Conservation (phyloP, 2,329 filamentous ascomycete genomes). For the Fusarium fracticaudum region DNA sequence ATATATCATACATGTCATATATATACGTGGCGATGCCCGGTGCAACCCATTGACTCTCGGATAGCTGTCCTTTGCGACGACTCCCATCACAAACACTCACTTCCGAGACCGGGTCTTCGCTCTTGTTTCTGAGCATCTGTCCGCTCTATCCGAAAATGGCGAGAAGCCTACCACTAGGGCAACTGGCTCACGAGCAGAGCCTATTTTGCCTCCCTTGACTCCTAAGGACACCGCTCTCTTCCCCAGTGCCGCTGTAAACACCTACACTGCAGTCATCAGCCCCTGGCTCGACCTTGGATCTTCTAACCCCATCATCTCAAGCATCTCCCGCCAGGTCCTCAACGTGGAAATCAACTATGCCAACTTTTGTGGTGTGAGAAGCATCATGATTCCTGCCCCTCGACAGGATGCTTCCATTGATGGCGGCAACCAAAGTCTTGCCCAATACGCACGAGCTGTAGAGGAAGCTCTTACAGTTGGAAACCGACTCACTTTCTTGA, state of each 20-base stretch:
- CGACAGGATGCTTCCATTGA: conserved; percentile 67
- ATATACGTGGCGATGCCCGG: background rate
- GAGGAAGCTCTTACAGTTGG: conserved; percentile 81
- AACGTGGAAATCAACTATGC: conserved; percentile 94
- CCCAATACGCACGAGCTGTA: conserved; percentile 85
- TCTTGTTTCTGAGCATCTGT: conserved; percentile 66
- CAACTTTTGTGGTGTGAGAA: conserved; percentile 90
- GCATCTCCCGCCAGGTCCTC: conserved; percentile 88
- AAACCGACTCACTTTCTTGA: conserved; percentile 79
- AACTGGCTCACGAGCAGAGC: conserved; percentile 62
- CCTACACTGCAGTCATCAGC: conserved; percentile 82
- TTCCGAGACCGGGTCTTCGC: conserved; percentile 76
- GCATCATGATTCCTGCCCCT: conserved; percentile 84
- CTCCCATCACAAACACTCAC: conserved; percentile 77
- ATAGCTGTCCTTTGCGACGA: conserved; percentile 82
- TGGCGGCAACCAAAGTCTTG: conserved; percentile 60
- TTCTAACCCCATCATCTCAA: conserved; percentile 81
- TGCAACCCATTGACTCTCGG: conserved; percentile 31
- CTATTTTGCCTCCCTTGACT: conserved; percentile 74
- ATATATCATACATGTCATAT: background rate
- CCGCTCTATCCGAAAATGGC: conserved; percentile 54
- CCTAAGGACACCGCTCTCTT: conserved; percentile 81
- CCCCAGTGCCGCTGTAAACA: conserved; percentile 73
- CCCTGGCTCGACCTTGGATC: conserved; percentile 94
- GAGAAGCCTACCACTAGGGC: conserved; percentile 51